A percentile compares a stretch with the other conserved stretches of the same genome.
phyloP scores from a whole-genome alignment of 1,284 basidiomycete species.

The Naganishia sp. region DNA sequence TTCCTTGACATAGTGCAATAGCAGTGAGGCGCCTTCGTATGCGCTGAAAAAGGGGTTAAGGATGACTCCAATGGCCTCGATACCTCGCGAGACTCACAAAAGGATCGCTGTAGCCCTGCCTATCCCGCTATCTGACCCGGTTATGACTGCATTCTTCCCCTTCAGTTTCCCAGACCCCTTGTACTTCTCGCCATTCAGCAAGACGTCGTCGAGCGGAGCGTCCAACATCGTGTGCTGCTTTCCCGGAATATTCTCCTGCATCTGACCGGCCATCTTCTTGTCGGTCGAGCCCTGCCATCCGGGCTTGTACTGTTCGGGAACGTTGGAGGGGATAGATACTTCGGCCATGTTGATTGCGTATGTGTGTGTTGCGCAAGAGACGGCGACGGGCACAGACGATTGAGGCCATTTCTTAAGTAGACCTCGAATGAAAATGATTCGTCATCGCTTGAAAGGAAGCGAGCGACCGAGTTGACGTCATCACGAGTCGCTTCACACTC shows the following conservation, averaged over 20 bases:
- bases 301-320: constrained; percentile 49
- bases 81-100: constrained; percentile 36
- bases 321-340: constrained; percentile 38
- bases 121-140: constrained; percentile 57
- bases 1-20: constrained; percentile 59
- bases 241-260: constrained; percentile 47
- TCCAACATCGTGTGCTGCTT: constrained; percentile 40
- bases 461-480: too few relatives aligned
- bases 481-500: too few relatives aligned
- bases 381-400: too few relatives aligned
- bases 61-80: not conserved
- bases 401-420: too few relatives aligned
- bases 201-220: constrained; percentile 58
- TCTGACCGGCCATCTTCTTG: constrained; percentile 41
- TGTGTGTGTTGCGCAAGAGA: not conserved
- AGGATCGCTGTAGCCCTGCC: constrained; percentile 51
- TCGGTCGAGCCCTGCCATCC: constrained; percentile 36
- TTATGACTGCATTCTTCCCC: constrained; percentile 53
- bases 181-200: constrained; percentile 57
- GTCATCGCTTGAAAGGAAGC: too few relatives aligned
- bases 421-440: too few relatives aligned
- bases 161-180: constrained; percentile 54
- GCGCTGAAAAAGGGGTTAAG: constrained; percentile 47
- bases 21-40: constrained; percentile 63
- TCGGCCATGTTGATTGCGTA: constrained; percentile 24